Base-by-base conservation (phyloP, 306 rosid species). In the Dalbergia cultrata region DNA sequence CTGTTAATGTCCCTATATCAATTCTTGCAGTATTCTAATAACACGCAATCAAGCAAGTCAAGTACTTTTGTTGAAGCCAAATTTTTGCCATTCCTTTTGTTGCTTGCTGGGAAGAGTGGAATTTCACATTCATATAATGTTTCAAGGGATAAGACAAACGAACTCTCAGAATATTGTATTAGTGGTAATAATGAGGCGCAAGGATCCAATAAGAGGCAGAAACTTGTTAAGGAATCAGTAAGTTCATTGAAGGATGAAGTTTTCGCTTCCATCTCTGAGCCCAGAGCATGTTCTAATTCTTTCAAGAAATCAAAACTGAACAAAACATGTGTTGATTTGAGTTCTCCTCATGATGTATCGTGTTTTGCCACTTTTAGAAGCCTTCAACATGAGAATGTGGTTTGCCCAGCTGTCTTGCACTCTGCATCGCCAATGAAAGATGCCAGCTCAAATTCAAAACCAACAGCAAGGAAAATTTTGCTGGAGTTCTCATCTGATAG, bases 11-110 rank as follows among this genome's bases (percentile, higher is more conserved):
- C 65, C 74, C 66, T 72, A 16, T 64, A 7, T 79, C 41, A 76
- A 53, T 83, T 81, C 67, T 81, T 77, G 83, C 92, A 95, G 98
- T 79, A 81, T 74, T 85, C 77, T 76, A 85, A 78, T 83, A 84
- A 86, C 35, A 41, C 60, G 61, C 76, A 78, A 19, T 85, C 88
- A 59, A 69, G 80, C 67, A 62, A 75, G 63, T 83, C 90, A 61
- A 88, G 87, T 82, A 72, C 87, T 86, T 93, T 81, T 86, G 90
- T 87, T 63, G 99, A 95, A 89, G 97, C 93, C 63, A 72, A 88
- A 62, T 75, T 95, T 72, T 78, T 86, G 79, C 86, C 93, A 71
- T 91, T 88, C 90, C 72, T 72, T 76, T 87, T 95, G 89, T 72
- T 84, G 57, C 75, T 95, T 80, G 35, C 71, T 58, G 91, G 69